Evolutionary conservation across 2,329 filamentous ascomycete species (phyloP).

Genomic region (Thielaviopsis euricoi): DNA sequence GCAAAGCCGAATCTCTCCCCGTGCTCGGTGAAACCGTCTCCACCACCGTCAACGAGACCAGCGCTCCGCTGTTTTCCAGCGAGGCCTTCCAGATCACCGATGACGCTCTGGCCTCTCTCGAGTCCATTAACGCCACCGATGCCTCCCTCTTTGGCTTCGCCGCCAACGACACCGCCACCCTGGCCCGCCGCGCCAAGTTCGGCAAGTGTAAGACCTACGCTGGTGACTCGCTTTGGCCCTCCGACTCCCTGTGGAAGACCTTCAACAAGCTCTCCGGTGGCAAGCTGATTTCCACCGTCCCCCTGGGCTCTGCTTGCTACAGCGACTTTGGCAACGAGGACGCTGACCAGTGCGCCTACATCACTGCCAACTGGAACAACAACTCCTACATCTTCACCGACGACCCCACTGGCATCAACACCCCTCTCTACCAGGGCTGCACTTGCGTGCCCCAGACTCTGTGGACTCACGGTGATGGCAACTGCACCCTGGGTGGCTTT

Average conservation of each 20-base stretch:
- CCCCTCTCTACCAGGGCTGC: slow-evolving; percentile 13
- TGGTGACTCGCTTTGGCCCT: slow-evolving; percentile 18
- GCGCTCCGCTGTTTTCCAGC: neutral
- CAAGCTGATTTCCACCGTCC: slow-evolving; percentile 19
- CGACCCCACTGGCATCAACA: slow-evolving; percentile 15
- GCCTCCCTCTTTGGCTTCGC: slow-evolving; percentile 7
- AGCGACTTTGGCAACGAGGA: slow-evolving; percentile 14
- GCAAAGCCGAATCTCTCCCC: slow-evolving; percentile 4
- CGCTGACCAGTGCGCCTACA: slow-evolving; percentile 16
- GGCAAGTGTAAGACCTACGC: slow-evolving; percentile 18
- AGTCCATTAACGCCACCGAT: neutral
- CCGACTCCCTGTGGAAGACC: slow-evolving; percentile 17
- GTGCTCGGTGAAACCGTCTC: slow-evolving; percentile 5
- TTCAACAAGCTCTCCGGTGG: slow-evolving; percentile 18
- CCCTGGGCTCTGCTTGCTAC: slow-evolving; percentile 19
- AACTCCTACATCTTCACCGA: slow-evolving; percentile 10
- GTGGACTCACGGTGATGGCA: slow-evolving; percentile 16
- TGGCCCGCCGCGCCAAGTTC: neutral
- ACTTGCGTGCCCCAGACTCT: slow-evolving; percentile 5
- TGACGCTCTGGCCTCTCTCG: neutral
- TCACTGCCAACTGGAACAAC: slow-evolving; percentile 15
- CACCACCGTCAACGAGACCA: neutral
- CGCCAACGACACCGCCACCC: neutral
- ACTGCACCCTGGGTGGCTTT: slow-evolving; percentile 25
- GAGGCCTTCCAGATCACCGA: slow-evolving; percentile 7